Evolutionary conservation across 805 yeast genomes (phyloP).

Genomic region (Pichia rugopelliculosa): DNA sequence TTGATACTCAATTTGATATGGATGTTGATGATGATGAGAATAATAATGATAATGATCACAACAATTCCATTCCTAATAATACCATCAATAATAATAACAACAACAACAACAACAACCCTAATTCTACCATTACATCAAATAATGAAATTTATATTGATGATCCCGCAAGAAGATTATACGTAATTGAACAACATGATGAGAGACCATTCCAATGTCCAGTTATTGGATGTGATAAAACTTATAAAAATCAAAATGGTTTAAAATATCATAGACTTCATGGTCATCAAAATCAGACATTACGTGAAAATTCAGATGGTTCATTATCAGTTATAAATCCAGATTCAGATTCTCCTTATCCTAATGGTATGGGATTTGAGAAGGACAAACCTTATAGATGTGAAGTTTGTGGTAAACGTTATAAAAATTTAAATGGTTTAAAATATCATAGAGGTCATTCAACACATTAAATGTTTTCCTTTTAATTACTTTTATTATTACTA

Average conservation of each 20-base stretch:
- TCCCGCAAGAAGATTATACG: constrained; percentile 91
- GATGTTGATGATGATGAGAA: constrained; percentile 26
- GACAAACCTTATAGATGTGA: constrained; percentile 98
- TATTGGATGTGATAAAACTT: constrained; percentile 94
- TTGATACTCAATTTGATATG: constrained; percentile 28
- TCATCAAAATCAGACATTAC: constrained; percentile 89
- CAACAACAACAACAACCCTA: constrained; percentile 17
- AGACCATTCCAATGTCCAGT: constrained; percentile 97
- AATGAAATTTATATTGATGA: constrained; percentile 81
- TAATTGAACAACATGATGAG: constrained; percentile 84
- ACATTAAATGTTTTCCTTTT: constrained; percentile 41
- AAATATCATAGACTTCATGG: constrained; percentile 95
- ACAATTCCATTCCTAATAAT: not conserved
- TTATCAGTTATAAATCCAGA: constrained; percentile 89
- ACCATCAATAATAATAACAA: constrained; percentile 13
- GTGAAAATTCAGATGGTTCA: constrained; percentile 89
- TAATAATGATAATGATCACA: not conserved
- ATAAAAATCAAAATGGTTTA: constrained; percentile 94
- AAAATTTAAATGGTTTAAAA: constrained; percentile 91
- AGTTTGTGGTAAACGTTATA: constrained; percentile 95
- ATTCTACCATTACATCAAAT: constrained; percentile 23
- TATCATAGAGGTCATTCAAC: constrained; percentile 98
- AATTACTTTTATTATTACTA: no score
- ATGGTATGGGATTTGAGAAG: constrained; percentile 91
- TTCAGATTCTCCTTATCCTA: constrained; percentile 80